Evolutionary conservation across 148 eudicot genomes (phyloP).

Genomic region (Cornus suecica): DNA sequence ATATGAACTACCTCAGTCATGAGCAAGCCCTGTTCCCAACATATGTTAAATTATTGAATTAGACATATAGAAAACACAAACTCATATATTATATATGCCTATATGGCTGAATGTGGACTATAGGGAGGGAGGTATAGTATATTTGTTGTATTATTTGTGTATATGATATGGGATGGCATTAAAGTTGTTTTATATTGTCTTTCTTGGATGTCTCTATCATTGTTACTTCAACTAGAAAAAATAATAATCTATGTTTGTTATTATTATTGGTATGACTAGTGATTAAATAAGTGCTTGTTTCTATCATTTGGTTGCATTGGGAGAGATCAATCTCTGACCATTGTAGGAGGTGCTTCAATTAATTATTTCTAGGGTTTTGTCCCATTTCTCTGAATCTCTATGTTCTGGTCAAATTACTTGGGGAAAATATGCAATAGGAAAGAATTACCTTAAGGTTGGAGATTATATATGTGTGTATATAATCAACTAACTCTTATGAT

Average conservation of each 20-base stretch:
- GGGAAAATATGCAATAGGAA: background rate
- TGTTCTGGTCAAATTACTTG: slow-evolving; percentile 27
- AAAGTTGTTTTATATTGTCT: slow-evolving; percentile 11
- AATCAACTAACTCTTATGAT: too few relatives aligned
- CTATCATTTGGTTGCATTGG: slow-evolving; percentile 26
- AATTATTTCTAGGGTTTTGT: slow-evolving; percentile 14
- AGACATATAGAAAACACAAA: background rate
- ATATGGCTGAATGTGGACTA: background rate
- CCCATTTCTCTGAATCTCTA: slow-evolving; percentile 27
- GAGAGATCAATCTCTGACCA: slow-evolving; percentile 38
- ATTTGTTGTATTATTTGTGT: too few relatives aligned
- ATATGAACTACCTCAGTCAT: slow-evolving; percentile 10
- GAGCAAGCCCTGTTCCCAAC: background rate
- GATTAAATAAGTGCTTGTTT: slow-evolving; percentile 23
- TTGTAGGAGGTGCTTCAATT: background rate
- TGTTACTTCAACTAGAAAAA: background rate
- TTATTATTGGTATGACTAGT: slow-evolving; percentile 13
- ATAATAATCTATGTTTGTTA: background rate
- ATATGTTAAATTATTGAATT: background rate
- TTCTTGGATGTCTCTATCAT: slow-evolving; percentile 18
- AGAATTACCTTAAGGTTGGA: background rate
- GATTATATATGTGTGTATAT: too few relatives aligned
- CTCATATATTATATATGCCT: background rate
- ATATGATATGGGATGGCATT: background rate
- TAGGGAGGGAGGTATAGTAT: background rate